Conservation (phyloP, 805 yeast genomes). For the Candida koratica region DNA sequence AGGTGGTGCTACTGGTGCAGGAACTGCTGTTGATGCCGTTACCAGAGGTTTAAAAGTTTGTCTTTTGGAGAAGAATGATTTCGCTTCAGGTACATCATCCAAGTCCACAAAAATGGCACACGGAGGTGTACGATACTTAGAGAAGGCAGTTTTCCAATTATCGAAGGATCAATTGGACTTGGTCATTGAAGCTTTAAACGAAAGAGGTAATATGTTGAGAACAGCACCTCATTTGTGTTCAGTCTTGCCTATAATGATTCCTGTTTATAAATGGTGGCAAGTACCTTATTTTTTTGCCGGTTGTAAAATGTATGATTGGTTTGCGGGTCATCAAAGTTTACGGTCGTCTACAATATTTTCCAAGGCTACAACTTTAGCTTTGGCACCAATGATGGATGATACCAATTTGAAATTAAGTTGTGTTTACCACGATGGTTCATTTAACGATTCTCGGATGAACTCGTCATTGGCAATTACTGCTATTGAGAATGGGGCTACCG, state of each 20-base stretch:
- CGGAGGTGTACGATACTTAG: slow-evolving; percentile 94
- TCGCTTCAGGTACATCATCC: slow-evolving; percentile 89
- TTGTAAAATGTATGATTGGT: slow-evolving; percentile 84
- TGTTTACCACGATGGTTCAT: slow-evolving; percentile 93
- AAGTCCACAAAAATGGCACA: slow-evolving; percentile 95
- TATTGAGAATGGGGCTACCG: slow-evolving; percentile 81
- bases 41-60: slow-evolving; percentile 89
- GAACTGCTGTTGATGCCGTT: slow-evolving; percentile 87
- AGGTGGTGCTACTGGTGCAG: slow-evolving; percentile 96
- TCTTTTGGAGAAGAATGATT: slow-evolving; percentile 81
- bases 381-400: slow-evolving; percentile 83
- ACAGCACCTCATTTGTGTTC: slow-evolving; percentile 90
- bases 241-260: slow-evolving; percentile 88
- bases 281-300: slow-evolving; percentile 91
- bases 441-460: slow-evolving; percentile 90
- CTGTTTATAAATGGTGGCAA: slow-evolving; percentile 96
- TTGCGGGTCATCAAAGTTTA: slow-evolving; percentile 86
- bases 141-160: slow-evolving; percentile 88
- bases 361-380: slow-evolving; percentile 58
- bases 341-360: slow-evolving; percentile 72
- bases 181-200: slow-evolving; percentile 27
- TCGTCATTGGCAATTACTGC: slow-evolving; percentile 84
- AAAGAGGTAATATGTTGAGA: slow-evolving; percentile 65
- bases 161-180: slow-evolving; percentile 70
- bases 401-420: slow-evolving; percentile 80